Evolutionary conservation across 768 basidiomycete species (phyloP).

Genomic region (Lactarius quietus): DNA sequence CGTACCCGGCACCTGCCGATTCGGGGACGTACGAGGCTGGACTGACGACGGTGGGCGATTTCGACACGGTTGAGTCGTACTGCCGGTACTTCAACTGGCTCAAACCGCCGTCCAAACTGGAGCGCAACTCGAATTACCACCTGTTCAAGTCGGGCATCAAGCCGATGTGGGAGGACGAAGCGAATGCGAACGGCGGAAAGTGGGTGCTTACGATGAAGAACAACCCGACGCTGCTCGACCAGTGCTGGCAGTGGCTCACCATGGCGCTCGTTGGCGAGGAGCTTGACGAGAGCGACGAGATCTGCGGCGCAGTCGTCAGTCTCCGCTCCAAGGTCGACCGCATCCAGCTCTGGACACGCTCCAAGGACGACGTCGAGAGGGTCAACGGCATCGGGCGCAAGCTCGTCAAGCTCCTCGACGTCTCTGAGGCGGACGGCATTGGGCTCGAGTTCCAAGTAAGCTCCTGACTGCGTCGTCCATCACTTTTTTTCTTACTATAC

Average conservation of each 20-base stretch:
- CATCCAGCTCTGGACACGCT: constrained; percentile 88
- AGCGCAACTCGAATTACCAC: constrained; percentile 91
- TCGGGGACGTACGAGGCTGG: constrained; percentile 81
- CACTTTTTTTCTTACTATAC: background rate
- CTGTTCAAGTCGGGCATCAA: constrained; percentile 93
- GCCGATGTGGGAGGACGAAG: constrained; percentile 96
- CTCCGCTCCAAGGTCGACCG: constrained; percentile 82
- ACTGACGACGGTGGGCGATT: constrained; percentile 82
- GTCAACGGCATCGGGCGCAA: constrained; percentile 83
- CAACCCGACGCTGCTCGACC: constrained; percentile 72
- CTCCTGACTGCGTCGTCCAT: constrained; percentile 3
- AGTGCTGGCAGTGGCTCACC: constrained; percentile 86
- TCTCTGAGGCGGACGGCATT: constrained; percentile 80
- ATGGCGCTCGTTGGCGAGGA: constrained; percentile 88
- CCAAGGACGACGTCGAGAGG: constrained; percentile 80
- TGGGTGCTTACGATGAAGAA: constrained; percentile 95
- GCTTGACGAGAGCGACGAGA: constrained; percentile 65
- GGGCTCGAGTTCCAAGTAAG: constrained; percentile 88
- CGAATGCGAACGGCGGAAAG: constrained; percentile 89
- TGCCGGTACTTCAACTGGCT: constrained; percentile 94
- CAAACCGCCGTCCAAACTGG: constrained; percentile 84
- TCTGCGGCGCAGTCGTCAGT: constrained; percentile 86
- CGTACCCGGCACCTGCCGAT: constrained; percentile 47
- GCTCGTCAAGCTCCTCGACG: constrained; percentile 75
- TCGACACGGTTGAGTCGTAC: constrained; percentile 86